A percentile compares a stretch with the other conserved stretches of the same genome.
Evolutionary conservation across 768 basidiomycete species (phyloP).

Genomic region (Erythrobasidium yunnanense): DNA sequence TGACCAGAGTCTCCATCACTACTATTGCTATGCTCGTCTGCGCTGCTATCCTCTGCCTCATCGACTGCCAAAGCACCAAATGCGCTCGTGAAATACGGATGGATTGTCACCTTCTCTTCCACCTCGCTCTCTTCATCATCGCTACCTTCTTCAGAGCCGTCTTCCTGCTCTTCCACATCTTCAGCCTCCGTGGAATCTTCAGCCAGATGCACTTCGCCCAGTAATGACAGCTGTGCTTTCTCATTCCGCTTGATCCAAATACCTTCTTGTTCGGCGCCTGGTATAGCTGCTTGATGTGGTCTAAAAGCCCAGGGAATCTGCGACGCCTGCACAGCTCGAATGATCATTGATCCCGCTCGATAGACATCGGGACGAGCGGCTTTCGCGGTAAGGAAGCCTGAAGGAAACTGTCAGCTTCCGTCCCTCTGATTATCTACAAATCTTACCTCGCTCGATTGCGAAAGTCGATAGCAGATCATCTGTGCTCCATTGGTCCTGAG

Average conservation of each 20-base stretch:
- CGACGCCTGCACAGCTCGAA: constrained; percentile 27
- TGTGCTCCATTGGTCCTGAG: constrained; percentile 59
- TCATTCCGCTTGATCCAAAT: constrained; percentile 2
- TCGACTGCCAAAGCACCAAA: constrained; percentile 4
- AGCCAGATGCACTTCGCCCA: not conserved
- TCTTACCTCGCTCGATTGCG: constrained; percentile 65
- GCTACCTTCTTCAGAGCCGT: not conserved
- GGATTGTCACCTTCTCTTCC: too few species aligned
- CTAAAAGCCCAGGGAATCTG: constrained; percentile 17
- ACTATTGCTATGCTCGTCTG: too few species aligned
- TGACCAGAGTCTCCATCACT: too few species aligned
- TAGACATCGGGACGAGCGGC: constrained; percentile 79
- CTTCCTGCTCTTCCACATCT: not conserved
- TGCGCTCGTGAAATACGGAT: too few species aligned
- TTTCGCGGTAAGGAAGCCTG: constrained; percentile 59
- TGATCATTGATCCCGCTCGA: constrained; percentile 54
- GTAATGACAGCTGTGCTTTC: not conserved
- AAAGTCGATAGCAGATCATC: constrained; percentile 72
- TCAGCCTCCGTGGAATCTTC: not conserved
- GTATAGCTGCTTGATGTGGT: not conserved
- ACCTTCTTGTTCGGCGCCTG: not conserved
- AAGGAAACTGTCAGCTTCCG: not conserved
- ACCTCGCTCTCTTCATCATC: not conserved
- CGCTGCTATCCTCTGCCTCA: too few species aligned
- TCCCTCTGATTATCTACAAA: not conserved